A percentile compares a stretch with the other conserved stretches of the same genome.
These are phyloP conservation scores for Collybia mongolica DNA, from an alignment of 768 basidiomycete genomes.

Conservation along the genomic window DNA sequence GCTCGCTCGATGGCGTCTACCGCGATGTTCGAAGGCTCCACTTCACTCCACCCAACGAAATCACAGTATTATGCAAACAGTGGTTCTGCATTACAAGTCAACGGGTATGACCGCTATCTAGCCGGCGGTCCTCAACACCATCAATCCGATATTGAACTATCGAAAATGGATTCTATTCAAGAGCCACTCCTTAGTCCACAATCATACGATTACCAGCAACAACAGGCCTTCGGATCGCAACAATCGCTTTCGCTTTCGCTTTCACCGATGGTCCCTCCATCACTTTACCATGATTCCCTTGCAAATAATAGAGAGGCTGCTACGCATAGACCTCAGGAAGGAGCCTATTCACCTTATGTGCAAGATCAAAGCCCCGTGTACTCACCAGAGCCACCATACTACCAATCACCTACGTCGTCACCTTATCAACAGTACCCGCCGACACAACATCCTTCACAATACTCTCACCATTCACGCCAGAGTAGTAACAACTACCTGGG, in stretches of 20 bases:
- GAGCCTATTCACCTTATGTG: conserved; percentile 31
- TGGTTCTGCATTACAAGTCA: conserved; percentile 30
- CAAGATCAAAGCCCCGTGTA: conserved; percentile 28
- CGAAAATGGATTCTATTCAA: conserved; percentile 55
- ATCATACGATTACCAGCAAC: conserved; percentile 28
- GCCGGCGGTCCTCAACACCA: conserved; percentile 37
- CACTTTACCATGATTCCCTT: conserved; percentile 35
- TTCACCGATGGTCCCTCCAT: conserved; percentile 24
- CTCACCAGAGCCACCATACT: conserved; percentile 19
- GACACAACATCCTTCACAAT: conserved; percentile 27
- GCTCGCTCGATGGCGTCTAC: conserved; percentile 69
- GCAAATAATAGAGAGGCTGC: conserved; percentile 57
- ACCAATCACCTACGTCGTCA: conserved; percentile 10
- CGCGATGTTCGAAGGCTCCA: conserved; percentile 47
- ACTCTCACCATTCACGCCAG: conserved; percentile 23
- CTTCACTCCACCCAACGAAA: conserved; percentile 40
- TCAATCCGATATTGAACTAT: conserved; percentile 49
- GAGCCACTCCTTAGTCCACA: conserved; percentile 55
- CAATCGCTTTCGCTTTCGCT: conserved; percentile 38
- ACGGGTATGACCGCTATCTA: conserved; percentile 61
- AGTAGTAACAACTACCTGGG: conserved; percentile 31
- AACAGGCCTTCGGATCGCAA: conserved; percentile 34
- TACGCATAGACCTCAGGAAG: conserved; percentile 56
- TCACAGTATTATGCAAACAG: conserved; percentile 35
- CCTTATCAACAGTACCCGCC: conserved; percentile 22